Conservation (phyloP, 1,139 yeast species). For the Sugiyamaella japonica region DNA sequence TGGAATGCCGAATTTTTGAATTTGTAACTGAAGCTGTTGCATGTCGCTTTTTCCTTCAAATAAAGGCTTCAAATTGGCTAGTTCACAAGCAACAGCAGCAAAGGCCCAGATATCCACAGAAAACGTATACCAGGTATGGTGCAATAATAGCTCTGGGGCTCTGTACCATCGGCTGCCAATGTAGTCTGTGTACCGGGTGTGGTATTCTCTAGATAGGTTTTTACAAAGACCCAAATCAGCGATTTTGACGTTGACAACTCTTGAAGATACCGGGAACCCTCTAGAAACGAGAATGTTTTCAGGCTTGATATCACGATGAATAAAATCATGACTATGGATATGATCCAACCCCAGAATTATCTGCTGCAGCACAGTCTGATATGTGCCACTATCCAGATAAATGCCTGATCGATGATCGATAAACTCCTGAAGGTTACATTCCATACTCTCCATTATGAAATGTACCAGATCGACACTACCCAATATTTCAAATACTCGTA, state of each 20-base stretch:
- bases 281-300: constrained; percentile 73
- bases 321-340: constrained; percentile 71
- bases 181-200: constrained; percentile 55
- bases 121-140: constrained; percentile 63
- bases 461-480: constrained; percentile 59
- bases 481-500: constrained; percentile 76
- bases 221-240: constrained; percentile 94
- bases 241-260: constrained; percentile 63
- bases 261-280: constrained; percentile 5
- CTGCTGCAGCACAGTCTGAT: constrained; percentile 44
- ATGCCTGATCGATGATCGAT: constrained; percentile 46
- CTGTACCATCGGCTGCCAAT: constrained; percentile 97
- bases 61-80: constrained; percentile 71
- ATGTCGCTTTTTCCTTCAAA: constrained; percentile 81
- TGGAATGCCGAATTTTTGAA: constrained; percentile 61
- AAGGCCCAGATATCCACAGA: constrained; percentile 96
- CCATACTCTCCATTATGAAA: constrained; percentile 86
- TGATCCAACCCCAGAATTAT: constrained; percentile 74
- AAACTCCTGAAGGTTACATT: constrained; percentile 69
- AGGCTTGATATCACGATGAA: constrained; percentile 92
- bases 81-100: constrained; percentile 81
- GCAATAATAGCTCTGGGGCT: constrained; percentile 84
- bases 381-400: constrained; percentile 49
- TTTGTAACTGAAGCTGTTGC: constrained; percentile 65
- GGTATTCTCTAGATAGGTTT: constrained; percentile 46